Evolutionary conservation across 139 green algal species (phyloP).

Genomic region (Dunaliella primolecta): DNA sequence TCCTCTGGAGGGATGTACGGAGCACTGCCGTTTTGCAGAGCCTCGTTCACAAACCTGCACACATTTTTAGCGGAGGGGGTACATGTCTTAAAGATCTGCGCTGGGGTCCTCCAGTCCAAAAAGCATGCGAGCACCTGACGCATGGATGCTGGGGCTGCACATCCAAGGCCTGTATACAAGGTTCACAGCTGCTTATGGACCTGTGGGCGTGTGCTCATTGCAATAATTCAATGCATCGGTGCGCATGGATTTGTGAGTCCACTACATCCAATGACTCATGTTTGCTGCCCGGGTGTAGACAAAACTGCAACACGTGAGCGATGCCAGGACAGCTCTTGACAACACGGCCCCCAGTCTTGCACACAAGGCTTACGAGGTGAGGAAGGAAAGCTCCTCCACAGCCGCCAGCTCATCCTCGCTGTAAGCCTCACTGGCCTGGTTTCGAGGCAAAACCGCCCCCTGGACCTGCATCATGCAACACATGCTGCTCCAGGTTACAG

Average conservation of each 20-base stretch:
- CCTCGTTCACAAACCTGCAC: slow-evolving; percentile 15
- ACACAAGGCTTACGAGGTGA: slow-evolving; percentile 52
- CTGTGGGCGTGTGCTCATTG: neutral
- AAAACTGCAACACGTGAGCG: too few relatives aligned
- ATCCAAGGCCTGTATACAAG: neutral
- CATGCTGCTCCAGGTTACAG: neutral
- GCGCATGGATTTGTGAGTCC: too few relatives aligned
- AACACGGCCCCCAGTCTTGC: too few relatives aligned
- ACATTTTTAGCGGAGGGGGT: too few relatives aligned
- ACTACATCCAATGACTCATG: too few relatives aligned
- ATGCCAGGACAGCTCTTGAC: too few relatives aligned
- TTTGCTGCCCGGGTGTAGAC: too few relatives aligned
- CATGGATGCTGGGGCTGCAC: neutral
- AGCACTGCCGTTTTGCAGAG: slow-evolving; percentile 43
- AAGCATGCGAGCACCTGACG: neutral
- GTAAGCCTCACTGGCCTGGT: slow-evolving; percentile 72
- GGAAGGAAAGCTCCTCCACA: slow-evolving; percentile 51
- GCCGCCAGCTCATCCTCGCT: slow-evolving; percentile 47
- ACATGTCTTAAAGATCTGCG: too few relatives aligned
- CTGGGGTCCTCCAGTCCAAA: too few relatives aligned
- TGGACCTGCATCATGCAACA: slow-evolving; percentile 16
- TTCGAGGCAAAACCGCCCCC: slow-evolving; percentile 57
- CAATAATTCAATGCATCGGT: neutral
- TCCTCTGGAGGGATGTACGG: slow-evolving; percentile 63
- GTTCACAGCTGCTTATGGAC: neutral